phyloP scores from a whole-genome alignment of 1,139 yeast species.

The Magnusiomyces suaveolens region DNA sequence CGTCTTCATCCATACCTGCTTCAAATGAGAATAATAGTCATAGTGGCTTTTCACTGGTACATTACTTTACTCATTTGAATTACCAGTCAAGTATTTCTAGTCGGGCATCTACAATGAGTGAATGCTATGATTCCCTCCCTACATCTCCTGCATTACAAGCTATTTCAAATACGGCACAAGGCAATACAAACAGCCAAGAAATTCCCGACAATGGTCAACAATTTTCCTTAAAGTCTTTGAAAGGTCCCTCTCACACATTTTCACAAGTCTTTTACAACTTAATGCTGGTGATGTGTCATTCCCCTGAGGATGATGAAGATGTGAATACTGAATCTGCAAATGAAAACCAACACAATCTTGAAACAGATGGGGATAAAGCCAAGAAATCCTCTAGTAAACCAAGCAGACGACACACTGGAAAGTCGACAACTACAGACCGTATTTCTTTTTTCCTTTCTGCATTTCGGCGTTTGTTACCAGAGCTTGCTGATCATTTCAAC shows the following conservation, averaged over 20 bases:
- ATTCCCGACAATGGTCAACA: background rate
- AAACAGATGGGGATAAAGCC: too few species aligned
- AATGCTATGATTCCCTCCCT: background rate
- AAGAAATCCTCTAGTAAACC: slow-evolving; percentile 1
- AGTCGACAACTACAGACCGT: slow-evolving; percentile 44
- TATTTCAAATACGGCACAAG: background rate
- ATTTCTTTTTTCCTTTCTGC: slow-evolving; percentile 64
- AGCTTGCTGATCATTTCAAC: slow-evolving; percentile 61
- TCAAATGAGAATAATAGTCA: background rate
- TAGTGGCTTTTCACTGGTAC: background rate
- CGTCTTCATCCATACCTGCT: background rate
- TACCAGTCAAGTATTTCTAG: background rate
- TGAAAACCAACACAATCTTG: too few species aligned
- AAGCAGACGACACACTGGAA: background rate
- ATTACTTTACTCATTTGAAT: background rate
- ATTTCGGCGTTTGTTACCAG: slow-evolving; percentile 60
- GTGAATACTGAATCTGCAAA: too few species aligned
- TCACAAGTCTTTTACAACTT: slow-evolving; percentile 67
- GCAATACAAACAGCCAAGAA: too few species aligned
- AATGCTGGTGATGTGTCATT: slow-evolving; percentile 63
- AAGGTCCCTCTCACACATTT: slow-evolving; percentile 26
- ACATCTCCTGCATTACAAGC: slow-evolving; percentile 3
- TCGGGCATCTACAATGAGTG: background rate
- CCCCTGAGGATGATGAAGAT: slow-evolving; percentile 42
- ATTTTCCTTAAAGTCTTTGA: slow-evolving; percentile 6